A percentile compares a stretch with the other conserved stretches of the same genome.
Conservation (phyloP, 192 early-diverging fungal species). For the Borealophlyctis nickersoniae region DNA sequence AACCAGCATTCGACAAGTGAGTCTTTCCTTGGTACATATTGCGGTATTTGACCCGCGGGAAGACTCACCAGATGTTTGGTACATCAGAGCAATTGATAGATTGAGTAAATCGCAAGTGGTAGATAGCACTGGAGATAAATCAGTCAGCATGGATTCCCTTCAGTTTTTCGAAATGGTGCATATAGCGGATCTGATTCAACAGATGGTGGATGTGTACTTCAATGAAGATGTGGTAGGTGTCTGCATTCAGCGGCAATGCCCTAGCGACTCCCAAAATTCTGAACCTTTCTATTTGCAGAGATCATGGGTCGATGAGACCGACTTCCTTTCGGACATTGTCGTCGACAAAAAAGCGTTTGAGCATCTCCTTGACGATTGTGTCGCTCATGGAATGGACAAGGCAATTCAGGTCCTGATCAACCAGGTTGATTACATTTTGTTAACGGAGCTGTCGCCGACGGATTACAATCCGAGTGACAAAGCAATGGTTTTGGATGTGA, state of each 20-base stretch:
- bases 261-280: not conserved
- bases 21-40: conserved; percentile 10
- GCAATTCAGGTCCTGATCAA: conserved; percentile 81
- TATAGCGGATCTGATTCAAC: conserved; percentile 86
- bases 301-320: conserved; percentile 77
- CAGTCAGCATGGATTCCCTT: conserved; percentile 56
- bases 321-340: conserved; percentile 87
- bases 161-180: conserved; percentile 96
- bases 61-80: conserved; percentile 1
- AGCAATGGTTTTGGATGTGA: conserved; percentile 51
- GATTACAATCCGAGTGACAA: conserved; percentile 76
- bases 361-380: conserved; percentile 79
- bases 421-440: conserved; percentile 80
- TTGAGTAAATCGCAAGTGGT: conserved; percentile 34
- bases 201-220: conserved; percentile 94
- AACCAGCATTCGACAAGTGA: conserved; percentile 61
- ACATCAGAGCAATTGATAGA: conserved; percentile 40
- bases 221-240: conserved; percentile 74
- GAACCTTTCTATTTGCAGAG: conserved; percentile 36
- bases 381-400: conserved; percentile 90
- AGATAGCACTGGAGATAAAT: conserved; percentile 35
- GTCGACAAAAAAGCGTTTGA: conserved; percentile 92
- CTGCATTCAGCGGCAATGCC: not conserved
- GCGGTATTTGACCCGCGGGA: not conserved
- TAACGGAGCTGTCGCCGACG: conserved; percentile 59